A percentile compares a stretch with the other conserved stretches of the same genome.
Conservation (phyloP, 208 protist genomes). For the Wallacemonas rigidus region DNA sequence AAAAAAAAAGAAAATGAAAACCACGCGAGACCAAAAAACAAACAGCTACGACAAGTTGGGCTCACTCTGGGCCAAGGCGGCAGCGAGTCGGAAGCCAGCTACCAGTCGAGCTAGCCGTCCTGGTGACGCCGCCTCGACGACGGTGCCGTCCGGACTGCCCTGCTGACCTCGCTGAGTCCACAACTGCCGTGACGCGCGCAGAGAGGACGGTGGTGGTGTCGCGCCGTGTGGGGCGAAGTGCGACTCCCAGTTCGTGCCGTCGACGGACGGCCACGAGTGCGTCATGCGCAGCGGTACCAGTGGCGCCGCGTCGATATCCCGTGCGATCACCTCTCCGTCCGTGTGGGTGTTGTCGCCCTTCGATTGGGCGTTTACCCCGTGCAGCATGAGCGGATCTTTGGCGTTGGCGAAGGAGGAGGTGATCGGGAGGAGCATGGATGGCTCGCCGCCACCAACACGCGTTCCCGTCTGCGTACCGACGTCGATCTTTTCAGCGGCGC, state of each 20-base stretch:
- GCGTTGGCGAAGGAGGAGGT: constrained; percentile 1
- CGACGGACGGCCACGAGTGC: constrained; percentile 6
- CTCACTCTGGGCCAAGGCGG: constrained; percentile 14
- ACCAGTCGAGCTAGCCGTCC: constrained; percentile 3
- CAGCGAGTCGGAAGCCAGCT: constrained; percentile 15
- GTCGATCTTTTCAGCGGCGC: neutral
- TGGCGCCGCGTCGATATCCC: neutral
- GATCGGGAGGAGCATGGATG: neutral
- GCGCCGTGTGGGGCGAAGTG: constrained; percentile 4
- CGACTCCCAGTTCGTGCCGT: neutral
- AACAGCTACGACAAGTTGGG: constrained; percentile 6
- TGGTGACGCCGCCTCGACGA: neutral
- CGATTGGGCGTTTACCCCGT: neutral
- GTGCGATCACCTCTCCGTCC: neutral
- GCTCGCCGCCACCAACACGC: neutral
- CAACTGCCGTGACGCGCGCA: neutral
- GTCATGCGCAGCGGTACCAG: neutral
- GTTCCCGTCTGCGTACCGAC: constrained; percentile 1
- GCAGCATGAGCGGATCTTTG: neutral
- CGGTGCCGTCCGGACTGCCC: neutral
- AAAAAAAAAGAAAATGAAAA: constrained; percentile 9
- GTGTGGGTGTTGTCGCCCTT: neutral
- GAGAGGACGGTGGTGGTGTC: constrained; percentile 2
- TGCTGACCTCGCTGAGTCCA: neutral
- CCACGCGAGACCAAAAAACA: neutral